Conservation (phyloP, 164 flowering plant genomes). For the Macadamia tetraphylla region DNA sequence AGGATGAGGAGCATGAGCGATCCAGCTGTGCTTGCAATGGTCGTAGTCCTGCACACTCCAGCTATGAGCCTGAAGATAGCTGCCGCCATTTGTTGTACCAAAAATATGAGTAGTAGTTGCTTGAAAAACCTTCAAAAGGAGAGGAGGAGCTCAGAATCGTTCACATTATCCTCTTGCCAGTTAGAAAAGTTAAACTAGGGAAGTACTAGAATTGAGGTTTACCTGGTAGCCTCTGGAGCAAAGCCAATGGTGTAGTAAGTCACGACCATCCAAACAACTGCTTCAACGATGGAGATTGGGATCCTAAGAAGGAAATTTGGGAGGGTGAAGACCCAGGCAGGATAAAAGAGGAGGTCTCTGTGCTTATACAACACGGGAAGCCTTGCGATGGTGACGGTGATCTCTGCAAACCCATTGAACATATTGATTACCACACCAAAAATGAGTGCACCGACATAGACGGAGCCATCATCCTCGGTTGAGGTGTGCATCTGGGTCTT, state of each 20-base stretch:
- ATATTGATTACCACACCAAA: slow-evolving; percentile 62
- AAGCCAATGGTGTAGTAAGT: slow-evolving; percentile 85
- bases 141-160: too few species aligned
- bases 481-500: slow-evolving; percentile 45
- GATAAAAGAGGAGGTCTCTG: slow-evolving; percentile 79
- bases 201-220: background rate
- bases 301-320: slow-evolving; percentile 65
- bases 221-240: slow-evolving; percentile 93
- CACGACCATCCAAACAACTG: slow-evolving; percentile 56
- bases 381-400: slow-evolving; percentile 57
- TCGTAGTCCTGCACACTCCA: slow-evolving; percentile 61
- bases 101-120: slow-evolving; percentile 54
- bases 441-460: slow-evolving; percentile 68
- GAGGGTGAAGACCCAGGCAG: slow-evolving; percentile 80
- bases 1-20: slow-evolving; percentile 48
- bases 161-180: too few species aligned
- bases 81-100: slow-evolving; percentile 87
- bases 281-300: slow-evolving; percentile 69
- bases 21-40: slow-evolving; percentile 66
- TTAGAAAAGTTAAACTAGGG: too few species aligned
- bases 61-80: slow-evolving; percentile 67
- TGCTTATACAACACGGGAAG: slow-evolving; percentile 98
- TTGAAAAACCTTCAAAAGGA: slow-evolving; percentile 69
- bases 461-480: slow-evolving; percentile 55
- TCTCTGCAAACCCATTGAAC: slow-evolving; percentile 94